A percentile compares a stretch with the other conserved stretches of the same genome.
Conservation (phyloP, 306 rosid genomes). For the Benincasa hispida region DNA sequence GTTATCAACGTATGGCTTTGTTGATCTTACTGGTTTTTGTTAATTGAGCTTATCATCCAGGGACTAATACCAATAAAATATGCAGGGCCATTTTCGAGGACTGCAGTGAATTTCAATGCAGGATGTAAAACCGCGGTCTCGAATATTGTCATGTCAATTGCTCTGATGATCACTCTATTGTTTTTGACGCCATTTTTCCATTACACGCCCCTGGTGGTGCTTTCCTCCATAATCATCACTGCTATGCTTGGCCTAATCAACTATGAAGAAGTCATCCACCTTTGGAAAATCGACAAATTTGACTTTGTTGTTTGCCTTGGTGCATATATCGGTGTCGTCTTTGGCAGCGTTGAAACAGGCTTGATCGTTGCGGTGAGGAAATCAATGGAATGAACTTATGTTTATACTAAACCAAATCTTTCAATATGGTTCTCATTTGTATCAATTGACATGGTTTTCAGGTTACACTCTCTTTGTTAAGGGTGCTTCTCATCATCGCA, state of each 20-base stretch:
- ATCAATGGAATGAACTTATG: background rate
- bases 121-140: slow-evolving; percentile 41
- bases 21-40: background rate
- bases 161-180: slow-evolving; percentile 31
- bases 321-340: slow-evolving; percentile 29
- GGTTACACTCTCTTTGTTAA: slow-evolving; percentile 7
- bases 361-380: slow-evolving; percentile 26
- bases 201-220: slow-evolving; percentile 39
- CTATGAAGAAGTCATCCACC: slow-evolving; percentile 28
- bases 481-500: slow-evolving; percentile 3
- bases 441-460: background rate
- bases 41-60: background rate
- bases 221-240: slow-evolving; percentile 29
- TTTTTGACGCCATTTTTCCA: slow-evolving; percentile 34
- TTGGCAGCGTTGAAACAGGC: slow-evolving; percentile 34
- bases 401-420: background rate
- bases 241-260: slow-evolving; percentile 35
- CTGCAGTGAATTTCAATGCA: slow-evolving; percentile 41
- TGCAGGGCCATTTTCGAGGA: slow-evolving; percentile 36
- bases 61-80: background rate
- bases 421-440: background rate
- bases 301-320: slow-evolving; percentile 25
- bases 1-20: background rate
- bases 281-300: slow-evolving; percentile 36
- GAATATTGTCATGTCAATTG: slow-evolving; percentile 31